Evolutionary conservation across 352 stramenopile genomes (phyloP).

Genomic region (Phytophthora fragariae): DNA sequence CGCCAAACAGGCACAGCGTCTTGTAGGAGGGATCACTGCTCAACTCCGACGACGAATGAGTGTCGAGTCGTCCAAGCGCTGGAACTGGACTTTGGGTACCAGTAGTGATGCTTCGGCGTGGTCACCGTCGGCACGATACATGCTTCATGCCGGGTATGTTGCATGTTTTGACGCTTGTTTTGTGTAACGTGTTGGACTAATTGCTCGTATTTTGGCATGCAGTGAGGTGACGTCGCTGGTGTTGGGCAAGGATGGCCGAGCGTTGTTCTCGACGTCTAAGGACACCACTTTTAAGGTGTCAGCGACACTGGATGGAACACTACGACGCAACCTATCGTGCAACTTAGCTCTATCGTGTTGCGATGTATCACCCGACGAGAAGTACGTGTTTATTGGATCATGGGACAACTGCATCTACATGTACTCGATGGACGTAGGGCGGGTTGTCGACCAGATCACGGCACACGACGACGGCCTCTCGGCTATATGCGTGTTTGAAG

Average conservation of each 20-base stretch:
- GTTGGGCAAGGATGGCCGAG: conserved; percentile 62
- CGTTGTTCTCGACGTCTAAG: conserved; percentile 77
- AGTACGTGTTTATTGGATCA: conserved; percentile 85
- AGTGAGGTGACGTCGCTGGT: conserved; percentile 81
- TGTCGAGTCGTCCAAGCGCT: conserved; percentile 63
- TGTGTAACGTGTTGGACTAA: not conserved
- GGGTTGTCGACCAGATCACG: conserved; percentile 81
- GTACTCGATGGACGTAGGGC: conserved; percentile 86
- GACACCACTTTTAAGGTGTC: conserved; percentile 85
- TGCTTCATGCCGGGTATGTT: conserved; percentile 74
- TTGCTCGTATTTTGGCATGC: conserved; percentile 1
- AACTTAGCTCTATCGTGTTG: conserved; percentile 82
- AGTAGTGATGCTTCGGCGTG: conserved; percentile 62
- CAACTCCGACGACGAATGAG: conserved; percentile 82
- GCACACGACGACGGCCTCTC: conserved; percentile 84
- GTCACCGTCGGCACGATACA: conserved; percentile 69
- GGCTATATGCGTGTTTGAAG: conserved; percentile 78
- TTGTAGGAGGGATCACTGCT: conserved; percentile 80
- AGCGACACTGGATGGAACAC: conserved; percentile 66
- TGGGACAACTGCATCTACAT: conserved; percentile 90
- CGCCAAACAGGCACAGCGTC: conserved; percentile 71
- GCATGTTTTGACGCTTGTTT: not conserved
- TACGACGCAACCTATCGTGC: conserved; percentile 77
- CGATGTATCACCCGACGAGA: conserved; percentile 82
- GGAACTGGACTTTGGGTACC: conserved; percentile 76